Evolutionary conservation across 2,329 filamentous ascomycete species (phyloP), one percentile per base, ranked within the genome.

Genomic region (Ophiocordyceps robertsii): DNA sequence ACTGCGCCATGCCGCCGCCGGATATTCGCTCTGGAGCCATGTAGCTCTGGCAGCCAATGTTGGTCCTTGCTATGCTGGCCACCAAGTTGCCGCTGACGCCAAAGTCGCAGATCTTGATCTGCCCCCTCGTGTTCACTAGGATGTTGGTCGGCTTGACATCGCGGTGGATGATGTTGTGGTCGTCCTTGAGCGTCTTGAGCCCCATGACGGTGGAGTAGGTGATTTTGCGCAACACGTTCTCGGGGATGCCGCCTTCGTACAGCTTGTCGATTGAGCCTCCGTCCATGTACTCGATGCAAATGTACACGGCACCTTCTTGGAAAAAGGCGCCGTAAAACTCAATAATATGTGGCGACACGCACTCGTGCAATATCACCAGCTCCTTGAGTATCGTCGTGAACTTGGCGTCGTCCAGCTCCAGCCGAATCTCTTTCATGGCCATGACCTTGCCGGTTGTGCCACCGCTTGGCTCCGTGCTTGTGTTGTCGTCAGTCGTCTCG

Each of bases 131-230:
- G 62, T 96, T 98, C 60, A 87, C 79, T 2, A 98, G 72, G 46
- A 98, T 95, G 55, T 98, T 98, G n/a, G 92, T 98, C 2, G 92
- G 92, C 62, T 98, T 98, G 49, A 98, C 92, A 57, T 98, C 92
- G 49, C 92, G 82, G 60, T 98, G 92, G 50, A 98, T 98, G 63
- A 98, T 98, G 64, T 95, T 96, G 68, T 98, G 92, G 47, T 95
- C 88, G 48, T 98, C 92, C 61, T 98, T 98, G 46, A 98, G 67
- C 17, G 82, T 80, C 66, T 94, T 96, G 47, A 98, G 70, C 1
- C 92, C 92, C 73, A 89, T 85, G 7, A 92, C 79, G 1, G 92
- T 95, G 17, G 84, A 82, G 49, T 92, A 77, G 0, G 90, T 88
- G 49, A 98, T 92, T 60, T 95, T 96, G 43, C 81, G 79, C 41